Evolutionary conservation across 2,329 filamentous ascomycete genomes (phyloP).

Genomic region (Trichoderma guizhouense): DNA sequence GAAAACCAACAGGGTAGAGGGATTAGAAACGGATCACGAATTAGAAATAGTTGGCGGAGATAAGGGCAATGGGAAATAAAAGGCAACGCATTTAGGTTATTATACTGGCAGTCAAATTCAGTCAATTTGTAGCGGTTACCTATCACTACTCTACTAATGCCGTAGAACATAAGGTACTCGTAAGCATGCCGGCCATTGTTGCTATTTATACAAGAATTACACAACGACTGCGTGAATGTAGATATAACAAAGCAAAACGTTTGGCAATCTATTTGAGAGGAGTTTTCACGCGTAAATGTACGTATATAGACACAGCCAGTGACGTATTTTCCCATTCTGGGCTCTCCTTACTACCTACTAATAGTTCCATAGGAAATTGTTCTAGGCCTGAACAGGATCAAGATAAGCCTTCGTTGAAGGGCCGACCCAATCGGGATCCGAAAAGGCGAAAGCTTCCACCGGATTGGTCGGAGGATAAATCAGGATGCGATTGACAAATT

Average conservation of each 20-base stretch:
- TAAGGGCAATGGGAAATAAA: not conserved
- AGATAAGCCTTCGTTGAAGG: not conserved
- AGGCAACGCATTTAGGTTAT: not conserved
- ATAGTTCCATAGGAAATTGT: not conserved
- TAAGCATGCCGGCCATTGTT: not conserved
- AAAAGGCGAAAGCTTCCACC: not conserved
- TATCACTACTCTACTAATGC: not conserved
- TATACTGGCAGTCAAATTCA: not conserved
- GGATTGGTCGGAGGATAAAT: not conserved
- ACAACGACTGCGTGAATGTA: not conserved
- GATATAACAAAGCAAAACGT: not conserved
- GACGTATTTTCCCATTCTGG: not conserved
- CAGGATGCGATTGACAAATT: not conserved
- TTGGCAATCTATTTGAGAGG: not conserved
- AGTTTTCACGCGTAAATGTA: not conserved
- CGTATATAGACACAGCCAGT: not conserved
- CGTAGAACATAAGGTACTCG: not conserved
- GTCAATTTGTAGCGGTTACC: not conserved
- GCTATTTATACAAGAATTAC: not conserved
- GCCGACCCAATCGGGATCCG: not conserved
- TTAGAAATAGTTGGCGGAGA: not conserved
- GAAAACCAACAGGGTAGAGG: not conserved
- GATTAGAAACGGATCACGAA: not conserved
- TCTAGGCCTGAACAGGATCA: not conserved
- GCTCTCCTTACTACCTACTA: not conserved